phyloP scores from a whole-genome alignment of 768 basidiomycete species.

The Leccinum truebloodii region DNA sequence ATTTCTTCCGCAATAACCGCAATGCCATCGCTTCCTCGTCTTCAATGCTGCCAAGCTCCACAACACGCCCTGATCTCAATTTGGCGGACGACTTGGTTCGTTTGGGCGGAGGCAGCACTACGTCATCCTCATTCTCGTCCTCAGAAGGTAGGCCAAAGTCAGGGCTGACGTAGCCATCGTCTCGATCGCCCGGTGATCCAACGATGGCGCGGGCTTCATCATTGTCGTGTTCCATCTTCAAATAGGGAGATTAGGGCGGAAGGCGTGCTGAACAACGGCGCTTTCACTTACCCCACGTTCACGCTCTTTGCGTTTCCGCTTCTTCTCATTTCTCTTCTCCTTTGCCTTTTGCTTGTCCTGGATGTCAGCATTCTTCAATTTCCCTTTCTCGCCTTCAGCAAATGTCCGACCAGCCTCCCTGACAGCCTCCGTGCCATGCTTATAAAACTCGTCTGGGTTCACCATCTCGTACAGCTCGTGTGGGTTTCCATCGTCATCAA shows the following conservation, averaged over 20 bases:
- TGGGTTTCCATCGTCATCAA: constrained; percentile 83
- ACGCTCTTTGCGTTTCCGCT: constrained; percentile 84
- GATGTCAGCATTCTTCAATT: constrained; percentile 69
- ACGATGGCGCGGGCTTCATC: constrained; percentile 29
- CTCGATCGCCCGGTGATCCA: constrained; percentile 46
- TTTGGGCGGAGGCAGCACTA: constrained; percentile 31
- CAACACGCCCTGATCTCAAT: constrained; percentile 31
- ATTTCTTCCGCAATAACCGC: constrained; percentile 46
- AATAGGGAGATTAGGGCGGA: background rate
- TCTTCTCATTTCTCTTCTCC: constrained; percentile 90
- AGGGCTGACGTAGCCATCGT: constrained; percentile 74
- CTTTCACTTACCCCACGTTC: constrained; percentile 43
- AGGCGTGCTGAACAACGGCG: background rate
- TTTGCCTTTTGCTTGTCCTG: constrained; percentile 80
- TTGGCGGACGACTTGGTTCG: constrained; percentile 29
- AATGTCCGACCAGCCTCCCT: constrained; percentile 68
- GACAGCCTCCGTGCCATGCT: constrained; percentile 63
- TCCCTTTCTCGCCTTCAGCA: constrained; percentile 69
- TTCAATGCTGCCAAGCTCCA: constrained; percentile 37
- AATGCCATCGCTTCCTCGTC: constrained; percentile 70
- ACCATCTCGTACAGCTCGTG: constrained; percentile 85
- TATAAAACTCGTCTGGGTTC: constrained; percentile 70
- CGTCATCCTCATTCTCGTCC: constrained; percentile 38
- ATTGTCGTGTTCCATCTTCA: constrained; percentile 30
- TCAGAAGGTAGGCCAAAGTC: constrained; percentile 56